A percentile compares a stretch with the other conserved stretches of the same genome.
Evolutionary conservation across 371 early-diverging fungal species (phyloP).

Genomic region (Mucor irregularis): DNA sequence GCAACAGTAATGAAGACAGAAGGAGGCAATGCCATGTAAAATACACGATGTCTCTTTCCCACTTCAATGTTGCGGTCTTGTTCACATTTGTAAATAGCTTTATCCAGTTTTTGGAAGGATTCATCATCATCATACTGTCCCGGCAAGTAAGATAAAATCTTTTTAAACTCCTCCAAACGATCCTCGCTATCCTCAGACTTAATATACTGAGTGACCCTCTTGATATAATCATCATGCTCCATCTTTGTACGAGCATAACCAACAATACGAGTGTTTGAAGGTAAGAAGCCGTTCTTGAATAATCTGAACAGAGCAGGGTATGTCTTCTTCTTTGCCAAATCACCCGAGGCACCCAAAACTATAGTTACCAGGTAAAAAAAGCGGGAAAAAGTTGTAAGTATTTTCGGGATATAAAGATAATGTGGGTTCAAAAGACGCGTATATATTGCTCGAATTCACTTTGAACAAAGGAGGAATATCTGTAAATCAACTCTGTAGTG

Average conservation of each 20-base stretch:
- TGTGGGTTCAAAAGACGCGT: too few relatives aligned
- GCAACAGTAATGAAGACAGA: constrained; percentile 90
- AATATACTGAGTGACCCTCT: constrained; percentile 78
- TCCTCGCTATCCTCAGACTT: constrained; percentile 40
- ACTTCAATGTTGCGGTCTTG: constrained; percentile 21
- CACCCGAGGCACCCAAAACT: constrained; percentile 93
- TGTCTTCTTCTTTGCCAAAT: constrained; percentile 96
- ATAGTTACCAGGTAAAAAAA: too few relatives aligned
- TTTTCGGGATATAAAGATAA: too few relatives aligned
- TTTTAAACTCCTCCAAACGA: constrained; percentile 71
- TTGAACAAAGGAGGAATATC: too few relatives aligned
- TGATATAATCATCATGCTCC: constrained; percentile 76
- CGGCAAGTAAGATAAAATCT: constrained; percentile 75
- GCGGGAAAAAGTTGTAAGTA: too few relatives aligned
- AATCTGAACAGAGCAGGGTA: constrained; percentile 94
- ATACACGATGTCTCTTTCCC: constrained; percentile 56
- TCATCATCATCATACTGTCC: constrained; percentile 90
- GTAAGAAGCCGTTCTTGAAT: constrained; percentile 74
- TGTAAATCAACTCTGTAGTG: too few relatives aligned
- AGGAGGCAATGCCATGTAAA: constrained; percentile 97
- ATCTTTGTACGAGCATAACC: constrained; percentile 95
- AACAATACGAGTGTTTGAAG: constrained; percentile 77
- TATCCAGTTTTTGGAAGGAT: constrained; percentile 69
- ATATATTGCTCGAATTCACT: too few relatives aligned
- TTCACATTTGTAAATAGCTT: constrained; percentile 58